These are phyloP conservation scores for Suillus occidentalis DNA, from an alignment of 768 basidiomycete species.

Conservation along the genomic window DNA sequence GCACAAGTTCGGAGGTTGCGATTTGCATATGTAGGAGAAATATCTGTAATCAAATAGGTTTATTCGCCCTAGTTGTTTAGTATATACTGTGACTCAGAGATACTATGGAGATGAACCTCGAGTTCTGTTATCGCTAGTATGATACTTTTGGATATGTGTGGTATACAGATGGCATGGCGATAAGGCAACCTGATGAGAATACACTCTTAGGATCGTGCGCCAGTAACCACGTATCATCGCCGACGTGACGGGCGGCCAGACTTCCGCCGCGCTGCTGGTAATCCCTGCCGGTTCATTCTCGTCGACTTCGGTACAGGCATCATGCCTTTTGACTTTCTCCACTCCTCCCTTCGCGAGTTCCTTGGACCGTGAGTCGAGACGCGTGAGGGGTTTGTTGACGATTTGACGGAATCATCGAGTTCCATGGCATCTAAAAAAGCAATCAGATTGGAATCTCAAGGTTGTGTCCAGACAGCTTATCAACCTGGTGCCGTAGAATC, in stretches of 20 bases:
- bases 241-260: slow-evolving; percentile 71
- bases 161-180: slow-evolving; percentile 1
- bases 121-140: neutral
- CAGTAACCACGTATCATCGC: slow-evolving; percentile 43
- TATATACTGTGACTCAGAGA: neutral
- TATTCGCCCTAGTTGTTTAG: neutral
- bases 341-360: slow-evolving; percentile 73
- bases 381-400: slow-evolving; percentile 30
- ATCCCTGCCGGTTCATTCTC: slow-evolving; percentile 70
- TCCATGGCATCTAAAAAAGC: slow-evolving; percentile 49
- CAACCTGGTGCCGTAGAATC: slow-evolving; percentile 9
- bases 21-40: neutral
- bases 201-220: neutral
- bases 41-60: neutral
- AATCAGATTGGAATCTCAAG: neutral
- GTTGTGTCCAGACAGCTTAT: slow-evolving; percentile 22
- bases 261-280: slow-evolving; percentile 57
- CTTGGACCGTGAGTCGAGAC: slow-evolving; percentile 86
- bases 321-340: slow-evolving; percentile 81
- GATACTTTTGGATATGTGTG: slow-evolving; percentile 1
- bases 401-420: slow-evolving; percentile 40
- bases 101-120: neutral
- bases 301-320: slow-evolving; percentile 46
- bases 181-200: neutral
- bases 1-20: neutral